Base-by-base conservation (phyloP, 164 flowering plant genomes). In the Dillenia turbinata region DNA sequence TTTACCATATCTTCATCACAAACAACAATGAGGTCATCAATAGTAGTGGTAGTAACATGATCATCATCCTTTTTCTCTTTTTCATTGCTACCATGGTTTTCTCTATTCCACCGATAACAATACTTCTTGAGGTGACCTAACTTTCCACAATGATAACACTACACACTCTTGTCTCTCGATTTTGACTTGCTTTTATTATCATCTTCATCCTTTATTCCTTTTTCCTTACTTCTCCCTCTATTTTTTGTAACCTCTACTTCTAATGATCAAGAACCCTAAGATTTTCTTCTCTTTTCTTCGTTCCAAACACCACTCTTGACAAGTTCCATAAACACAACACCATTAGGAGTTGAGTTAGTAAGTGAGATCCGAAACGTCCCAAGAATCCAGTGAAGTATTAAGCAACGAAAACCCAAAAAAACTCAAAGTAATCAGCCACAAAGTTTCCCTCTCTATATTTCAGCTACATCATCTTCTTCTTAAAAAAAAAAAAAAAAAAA, bases 261-360 rank as follows among this genome's bases (percentile, higher is more conserved):
- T 52, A 44, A 49, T 47, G 26, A 54, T 12, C 12, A 54, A 9
- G 44, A 33, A 19, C 57, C 45, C 45, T 54, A 43, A 12, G 44
- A 24, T 54, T 54, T 54, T 57, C 54, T 64, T 64, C 61, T 55
- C 60, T 48, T 56, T 49, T 56, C 61, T 17, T 64, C 54, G 11
- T 64, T 64, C 54, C 56, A 26, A 5, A 64, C 14, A 40, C 60
- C 49, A 14, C 46, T 49, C n/a, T 56, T 64, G 7, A 15, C 60
- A 3, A 55, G 9, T 12, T 62, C 58, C 66, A 53, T 53, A 12
- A 0, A 44, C 12, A 45, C 12, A 10, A 45, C 43, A 64, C 60
- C 61, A 47, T 49, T 10, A n/a, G 47, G 54, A 16, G 54, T 47
- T n/a, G 54, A 61, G 55, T 61, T 61, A 1, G 17, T 22, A 15